A percentile compares a stretch with the other conserved stretches of the same genome.
Conservation (phyloP, 129 eudicot genomes). For the Tagetes patula region DNA sequence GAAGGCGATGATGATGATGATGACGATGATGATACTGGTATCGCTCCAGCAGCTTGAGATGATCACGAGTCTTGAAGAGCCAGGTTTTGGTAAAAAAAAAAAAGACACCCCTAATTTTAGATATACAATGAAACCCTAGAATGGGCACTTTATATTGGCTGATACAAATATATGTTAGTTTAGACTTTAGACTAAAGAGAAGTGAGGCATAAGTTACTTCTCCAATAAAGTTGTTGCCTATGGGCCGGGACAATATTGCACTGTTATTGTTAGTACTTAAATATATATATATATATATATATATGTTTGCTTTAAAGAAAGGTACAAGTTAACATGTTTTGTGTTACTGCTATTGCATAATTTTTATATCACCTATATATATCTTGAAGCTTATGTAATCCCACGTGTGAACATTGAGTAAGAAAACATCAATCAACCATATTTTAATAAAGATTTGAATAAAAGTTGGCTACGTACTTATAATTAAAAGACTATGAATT, state of each 20-base stretch:
- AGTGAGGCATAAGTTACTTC: conserved; percentile 13
- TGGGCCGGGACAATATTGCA: neutral
- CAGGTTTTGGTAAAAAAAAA: conserved; percentile 9
- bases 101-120: conserved; percentile 20
- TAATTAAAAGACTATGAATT: too few relatives aligned
- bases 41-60: conserved; percentile 36
- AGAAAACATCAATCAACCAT: neutral
- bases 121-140: conserved; percentile 32
- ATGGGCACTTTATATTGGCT: conserved; percentile 17
- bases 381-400: neutral
- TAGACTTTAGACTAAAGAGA: conserved; percentile 5
- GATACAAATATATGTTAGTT: conserved; percentile 13
- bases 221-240: conserved; percentile 29
- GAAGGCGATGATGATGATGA: conserved; percentile 38
- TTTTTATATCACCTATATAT: neutral
- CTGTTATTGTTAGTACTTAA: too few relatives aligned
- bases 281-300: neutral
- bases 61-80: conserved; percentile 16
- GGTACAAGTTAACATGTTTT: conserved; percentile 14
- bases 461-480: neutral
- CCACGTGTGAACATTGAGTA: neutral
- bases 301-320: conserved; percentile 1
- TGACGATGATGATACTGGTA: conserved; percentile 34
- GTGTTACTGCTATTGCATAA: neutral
- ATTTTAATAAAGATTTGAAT: neutral